Base-by-base conservation (phyloP, 2,329 filamentous ascomycete species). In the Pseudophaeomoniella oleicola region DNA sequence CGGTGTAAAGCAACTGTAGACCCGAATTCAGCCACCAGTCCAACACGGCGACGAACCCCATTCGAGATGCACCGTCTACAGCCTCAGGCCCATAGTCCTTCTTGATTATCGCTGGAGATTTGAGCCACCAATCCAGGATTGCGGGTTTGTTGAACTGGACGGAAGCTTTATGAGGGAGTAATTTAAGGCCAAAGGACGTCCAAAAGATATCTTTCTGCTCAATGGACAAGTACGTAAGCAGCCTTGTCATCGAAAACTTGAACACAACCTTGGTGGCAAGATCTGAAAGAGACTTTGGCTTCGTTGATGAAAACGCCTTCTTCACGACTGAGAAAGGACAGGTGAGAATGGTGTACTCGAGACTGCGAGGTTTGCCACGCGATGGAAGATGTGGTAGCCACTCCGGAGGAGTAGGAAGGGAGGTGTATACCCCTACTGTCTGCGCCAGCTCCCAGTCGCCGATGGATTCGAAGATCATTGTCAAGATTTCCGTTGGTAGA, bases 1-100 rank as follows among this genome's bases (percentile, higher is more conserved):
- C 85, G 9, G 82, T 93, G 57, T 90, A 94, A 46, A 83, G 79
- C 14, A 94, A 67, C 2, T 78, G 75, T 2, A 94, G 66, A 1
- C 81, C 81, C 0, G 80, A 84, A 15, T 79, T 71, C 53, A 81
- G 81, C 88, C 88, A 96, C 82, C 85, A 93, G 50, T 94, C 82
- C 1, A 96, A 69, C 0, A 93, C 78, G 44, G 83, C 74, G 11
- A 92, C 71, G 47, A 86, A 90, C 3, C 88, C 87, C 39, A 84
- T 80, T 37, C 81, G 78, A 2, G 83, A 92, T 4, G 88, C 88
- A 18, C 81, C 81, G 51, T 96, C 86, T 16, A 96, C 69, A 9
- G 86, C 83, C 55, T 93, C 85, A 29, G 72, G 66, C 36, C 81
- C 81, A 55, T 94, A 94, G 50, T 92, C 83, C 52, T 88, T 87